phyloP scores from a whole-genome alignment of 2,329 filamentous ascomycete genomes.

The Pseudomassariella vexata region DNA sequence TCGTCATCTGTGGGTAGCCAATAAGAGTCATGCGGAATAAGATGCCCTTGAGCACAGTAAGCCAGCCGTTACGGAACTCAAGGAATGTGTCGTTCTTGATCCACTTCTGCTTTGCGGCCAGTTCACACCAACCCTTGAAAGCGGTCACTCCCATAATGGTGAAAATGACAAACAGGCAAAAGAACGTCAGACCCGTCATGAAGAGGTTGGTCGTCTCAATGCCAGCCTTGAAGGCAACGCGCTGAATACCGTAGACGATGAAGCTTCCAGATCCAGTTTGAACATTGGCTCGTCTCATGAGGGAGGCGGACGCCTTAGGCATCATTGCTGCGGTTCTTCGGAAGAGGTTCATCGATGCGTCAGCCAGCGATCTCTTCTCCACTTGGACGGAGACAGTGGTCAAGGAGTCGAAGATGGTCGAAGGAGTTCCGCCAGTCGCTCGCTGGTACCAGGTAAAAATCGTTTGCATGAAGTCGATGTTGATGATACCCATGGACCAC shows the following conservation, averaged over 20 bases:
- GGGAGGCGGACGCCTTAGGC: constrained; percentile 21
- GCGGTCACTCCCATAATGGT: constrained; percentile 62
- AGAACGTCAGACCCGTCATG: constrained; percentile 77
- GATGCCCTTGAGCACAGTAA: constrained; percentile 78
- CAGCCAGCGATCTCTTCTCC: constrained; percentile 43
- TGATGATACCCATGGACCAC: constrained; percentile 88
- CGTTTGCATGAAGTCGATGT: constrained; percentile 68
- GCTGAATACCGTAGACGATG: constrained; percentile 67
- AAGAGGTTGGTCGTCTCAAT: constrained; percentile 84
- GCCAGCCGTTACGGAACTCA: constrained; percentile 85
- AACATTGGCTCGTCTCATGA: constrained; percentile 41
- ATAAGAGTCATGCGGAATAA: constrained; percentile 78
- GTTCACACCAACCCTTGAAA: constrained; percentile 72
- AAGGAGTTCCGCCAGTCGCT: constrained; percentile 72
- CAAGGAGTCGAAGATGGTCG: constrained; percentile 65
- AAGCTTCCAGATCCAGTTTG: constrained; percentile 40
- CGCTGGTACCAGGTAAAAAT: constrained; percentile 88
- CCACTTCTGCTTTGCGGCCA: constrained; percentile 62
- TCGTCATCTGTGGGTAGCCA: constrained; percentile 77
- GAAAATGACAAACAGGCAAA: constrained; percentile 69
- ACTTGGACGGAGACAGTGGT: constrained; percentile 69
- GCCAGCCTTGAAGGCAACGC: constrained; percentile 72
- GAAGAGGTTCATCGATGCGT: constrained; percentile 22
- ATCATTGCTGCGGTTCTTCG: constrained; percentile 20
- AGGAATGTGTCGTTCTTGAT: constrained; percentile 78